Base-by-base conservation (phyloP, 2,329 filamentous ascomycete genomes). In the Cadophora luteo-olivacea region DNA sequence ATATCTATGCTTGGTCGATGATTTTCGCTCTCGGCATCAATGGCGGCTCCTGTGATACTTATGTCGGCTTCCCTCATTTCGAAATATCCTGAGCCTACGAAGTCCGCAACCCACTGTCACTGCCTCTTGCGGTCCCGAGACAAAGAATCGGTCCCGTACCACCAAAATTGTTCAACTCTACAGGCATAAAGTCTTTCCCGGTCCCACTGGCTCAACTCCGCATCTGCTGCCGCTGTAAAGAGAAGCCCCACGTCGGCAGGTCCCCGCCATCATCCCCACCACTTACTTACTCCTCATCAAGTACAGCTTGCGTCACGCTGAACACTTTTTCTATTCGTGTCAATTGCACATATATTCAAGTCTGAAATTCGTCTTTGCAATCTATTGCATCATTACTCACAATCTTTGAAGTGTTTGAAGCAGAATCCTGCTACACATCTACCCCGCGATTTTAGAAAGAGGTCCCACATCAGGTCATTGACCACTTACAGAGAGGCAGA, bases 111-210 rank as follows among this genome's bases (percentile, higher is more conserved):
- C 45, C 9, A 33, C 33, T 55, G 2, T 6, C 14, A 33, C 19
- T 8, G 29, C 12, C 52, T n/a, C 7, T 55, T 16, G 22, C 29
- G 52, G 55, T 38, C 55, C n/a, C 22, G 55, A 58, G 14, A 25
- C 11, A 29, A 12, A 2, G 11, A 41, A 1, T 49, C n/a, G 45
- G 45, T 22, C n/a, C 36, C 33, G 57, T 12, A 16, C 14, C 22
- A 24, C n/a, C 19, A 38, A 29, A 5, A 32, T 24, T 24, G 32
- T 57, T 11, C 32, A 55, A 32, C 4, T 33, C 5, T 3, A 60
- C 22, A 45, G 36, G 57, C 57, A 38, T 60, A 60, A 60, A 60
- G 57, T 25, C 33, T 60, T 38, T 60, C 36, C 57, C 57, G 57
- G 57, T 25, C 57, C 57, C 57, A 60, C 36, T 60, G 22, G 9